phyloP scores from a whole-genome alignment of 2,329 filamentous ascomycete genomes.

The Paecilomyces sp. region DNA sequence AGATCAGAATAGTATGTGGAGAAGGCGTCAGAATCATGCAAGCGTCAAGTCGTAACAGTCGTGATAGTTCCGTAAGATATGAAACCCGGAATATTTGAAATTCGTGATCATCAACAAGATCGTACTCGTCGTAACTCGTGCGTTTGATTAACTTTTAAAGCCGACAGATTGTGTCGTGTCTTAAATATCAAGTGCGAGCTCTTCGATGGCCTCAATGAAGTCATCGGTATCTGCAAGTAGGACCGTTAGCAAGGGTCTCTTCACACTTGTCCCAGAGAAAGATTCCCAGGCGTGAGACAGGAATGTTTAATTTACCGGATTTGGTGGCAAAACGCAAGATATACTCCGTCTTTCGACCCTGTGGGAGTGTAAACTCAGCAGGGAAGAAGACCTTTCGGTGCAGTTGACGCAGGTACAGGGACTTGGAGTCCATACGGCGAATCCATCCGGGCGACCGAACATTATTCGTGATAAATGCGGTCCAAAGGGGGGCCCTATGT shows the following conservation, averaged over 20 bases:
- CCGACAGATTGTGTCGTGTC: neutral
- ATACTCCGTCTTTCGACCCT: constrained; percentile 28
- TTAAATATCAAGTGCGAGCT: constrained; percentile 11
- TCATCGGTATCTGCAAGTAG: constrained; percentile 27
- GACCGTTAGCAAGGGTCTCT: neutral
- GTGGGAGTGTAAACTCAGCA: constrained; percentile 40
- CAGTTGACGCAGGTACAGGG: constrained; percentile 44
- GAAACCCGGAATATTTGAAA: neutral
- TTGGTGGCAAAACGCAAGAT: constrained; percentile 30
- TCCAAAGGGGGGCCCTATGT: constrained; percentile 52
- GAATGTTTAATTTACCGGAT: too few species aligned
- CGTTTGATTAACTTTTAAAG: neutral
- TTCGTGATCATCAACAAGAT: neutral
- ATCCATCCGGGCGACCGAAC: constrained; percentile 44
- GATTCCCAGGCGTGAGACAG: too few species aligned
- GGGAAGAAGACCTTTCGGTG: constrained; percentile 47
- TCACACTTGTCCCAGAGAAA: neutral
- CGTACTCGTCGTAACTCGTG: neutral
- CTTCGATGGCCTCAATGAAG: constrained; percentile 27
- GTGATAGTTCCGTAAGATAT: neutral
- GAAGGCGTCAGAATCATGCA: neutral
- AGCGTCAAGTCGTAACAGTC: neutral
- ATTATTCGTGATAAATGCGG: constrained; percentile 47
- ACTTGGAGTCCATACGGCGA: constrained; percentile 32
- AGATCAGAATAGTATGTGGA: neutral